Evolutionary conservation across 148 eudicot species (phyloP).

Genomic region (Chenopodium album): DNA sequence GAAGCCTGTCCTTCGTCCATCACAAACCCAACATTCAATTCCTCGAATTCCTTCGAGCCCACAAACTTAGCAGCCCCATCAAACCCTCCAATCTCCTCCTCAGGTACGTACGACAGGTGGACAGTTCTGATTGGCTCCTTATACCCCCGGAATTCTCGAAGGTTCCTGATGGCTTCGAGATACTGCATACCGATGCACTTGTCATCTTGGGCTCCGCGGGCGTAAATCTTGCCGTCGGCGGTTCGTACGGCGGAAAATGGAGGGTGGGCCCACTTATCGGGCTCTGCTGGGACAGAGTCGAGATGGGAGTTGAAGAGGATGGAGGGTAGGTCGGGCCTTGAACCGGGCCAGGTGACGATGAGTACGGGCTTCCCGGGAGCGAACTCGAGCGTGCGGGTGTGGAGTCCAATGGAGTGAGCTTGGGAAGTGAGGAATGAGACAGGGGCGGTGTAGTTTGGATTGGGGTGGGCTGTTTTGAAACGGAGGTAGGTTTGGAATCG

Average conservation of each 20-base stretch:
- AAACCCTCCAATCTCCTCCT: conserved; percentile 81
- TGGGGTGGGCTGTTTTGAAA: conserved; percentile 89
- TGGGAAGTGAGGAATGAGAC: conserved; percentile 48
- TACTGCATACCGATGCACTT: conserved; percentile 78
- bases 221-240: conserved; percentile 58
- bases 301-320: conserved; percentile 88
- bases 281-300: conserved; percentile 92
- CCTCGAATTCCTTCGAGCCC: conserved; percentile 47
- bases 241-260: conserved; percentile 60
- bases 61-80: conserved; percentile 66
- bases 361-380: conserved; percentile 60
- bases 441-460: conserved; percentile 67
- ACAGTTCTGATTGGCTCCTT: conserved; percentile 47
- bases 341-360: conserved; percentile 72
- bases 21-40: conserved; percentile 65
- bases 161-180: conserved; percentile 63
- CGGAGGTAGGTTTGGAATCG: conserved; percentile 71
- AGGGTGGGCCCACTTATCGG: conserved; percentile 58
- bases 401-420: conserved; percentile 55
- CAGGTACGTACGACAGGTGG: conserved; percentile 66
- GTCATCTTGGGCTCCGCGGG: conserved; percentile 90
- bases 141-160: conserved; percentile 22
- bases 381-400: conserved; percentile 40
- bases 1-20: conserved; percentile 92
- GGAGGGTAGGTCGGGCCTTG: conserved; percentile 67